Evolutionary conservation across 2,329 filamentous ascomycete species (phyloP), one percentile per base, ranked within the genome.

Genomic region (Laburnicola sp.): DNA sequence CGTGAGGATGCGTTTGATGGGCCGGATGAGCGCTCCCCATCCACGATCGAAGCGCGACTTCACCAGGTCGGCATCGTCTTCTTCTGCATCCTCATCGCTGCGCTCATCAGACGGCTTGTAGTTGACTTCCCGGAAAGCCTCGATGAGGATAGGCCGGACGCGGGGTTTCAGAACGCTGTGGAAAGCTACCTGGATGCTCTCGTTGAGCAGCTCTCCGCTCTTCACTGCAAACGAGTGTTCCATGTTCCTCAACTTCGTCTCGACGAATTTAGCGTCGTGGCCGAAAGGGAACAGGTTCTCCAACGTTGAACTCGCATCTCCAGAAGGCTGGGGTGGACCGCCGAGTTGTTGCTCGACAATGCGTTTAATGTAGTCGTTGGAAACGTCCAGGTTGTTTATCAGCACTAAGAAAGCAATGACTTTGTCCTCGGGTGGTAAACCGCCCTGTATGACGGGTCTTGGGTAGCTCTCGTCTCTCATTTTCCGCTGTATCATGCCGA

Each of bases 381-480:
- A 87, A 53, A 96, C 84, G 69, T 99, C 93, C 25, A 99, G 84
- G 69, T 93, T 97, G 80, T 99, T 99, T 73, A 97, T 91, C 40
- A 97, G 82, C 22, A 97, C 87, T 11, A 97, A 85, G 71, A 99
- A 99, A 3, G 88, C 81, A 45, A 97, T 84, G 58, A 97, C 88
- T 62, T 87, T 90, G 63, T 91, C 86, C 71, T 99, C 94, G 0
- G 92, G 90, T 0, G 93, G 93, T 38, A 92, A 81, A 0, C 86
- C 88, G 34, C 91, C 91, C 70, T 91, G 86, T 1, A 92, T 83
- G 0, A 84, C 77, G 2, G 90, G 80, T 65, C 88, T 90, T 0
- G 93, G 94, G 67, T 97, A 97, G 55, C 87, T 88, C 72, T 99
- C 94, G 69, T 97, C 91, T 38, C 91, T 86, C 94, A 99, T 97